Evolutionary conservation across 352 stramenopile genomes (phyloP), one percentile per base, ranked within the genome.

Genomic region (Pythium rishiriense): DNA sequence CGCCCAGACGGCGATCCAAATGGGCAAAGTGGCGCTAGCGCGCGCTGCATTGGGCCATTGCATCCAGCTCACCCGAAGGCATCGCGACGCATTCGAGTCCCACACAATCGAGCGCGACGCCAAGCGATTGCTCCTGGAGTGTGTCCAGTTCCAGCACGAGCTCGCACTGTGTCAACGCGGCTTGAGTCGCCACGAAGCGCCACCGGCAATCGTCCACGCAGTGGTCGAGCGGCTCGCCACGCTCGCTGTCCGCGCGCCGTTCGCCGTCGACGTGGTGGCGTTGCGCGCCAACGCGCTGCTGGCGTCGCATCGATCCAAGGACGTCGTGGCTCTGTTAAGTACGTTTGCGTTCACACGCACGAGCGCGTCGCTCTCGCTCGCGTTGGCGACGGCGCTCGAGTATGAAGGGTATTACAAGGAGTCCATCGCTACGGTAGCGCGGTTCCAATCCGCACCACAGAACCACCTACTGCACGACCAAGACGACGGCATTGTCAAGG

Each of bases 331-430:
- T 1, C 19, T 37, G 2, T 37, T 68, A 0, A 15, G 9, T 8
- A 19, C n/a, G 0, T 68, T 57, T 35, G 25, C 52, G 2, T 58
- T 68, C 53, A 68, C 31, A 17, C 8, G 21, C 22, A 46, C 31
- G 4, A 53, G 35, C 35, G 31, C 35, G 8, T 3, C 22, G 12
- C 53, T 68, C 25, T 58, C 51, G 9, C 52, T 68, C 21, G n/a
- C 46, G 45, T 62, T 58, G 15, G 61, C 47, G 15, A 43, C 22
- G 14, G 51, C 45, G 15, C 46, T 68, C 5, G 51, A 62, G 26
- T 62, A 46, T 11, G 35, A 62, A 28, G 61, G 61, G 1, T 68
- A 54, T 26, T 68, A 53, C 61, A 46, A 58, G 11, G 15, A 62
- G 19, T 68, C 61, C 0, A 58, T 68, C 19, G 37, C 45, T 4